Evolutionary conservation across 2,329 filamentous ascomycete species (phyloP).

Genomic region (Cytospora leucostoma): DNA sequence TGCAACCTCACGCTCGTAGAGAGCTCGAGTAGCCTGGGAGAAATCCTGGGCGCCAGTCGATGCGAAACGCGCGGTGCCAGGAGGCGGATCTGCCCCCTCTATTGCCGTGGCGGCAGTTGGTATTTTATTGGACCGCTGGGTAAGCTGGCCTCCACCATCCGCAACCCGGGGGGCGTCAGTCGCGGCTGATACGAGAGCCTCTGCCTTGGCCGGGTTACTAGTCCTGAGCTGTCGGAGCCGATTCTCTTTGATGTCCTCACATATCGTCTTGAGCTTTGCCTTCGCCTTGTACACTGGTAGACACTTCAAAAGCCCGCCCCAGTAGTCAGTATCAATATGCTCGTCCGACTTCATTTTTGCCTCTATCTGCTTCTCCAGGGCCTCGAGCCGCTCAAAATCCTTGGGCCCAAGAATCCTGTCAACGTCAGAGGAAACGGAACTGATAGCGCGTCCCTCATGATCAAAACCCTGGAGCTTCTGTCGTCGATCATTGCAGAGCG

Average conservation of each 20-base stretch:
- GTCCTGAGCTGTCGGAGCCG: conserved; percentile 67
- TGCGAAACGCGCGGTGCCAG: conserved; percentile 69
- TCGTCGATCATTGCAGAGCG: conserved; percentile 76
- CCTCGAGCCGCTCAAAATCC: conserved; percentile 80
- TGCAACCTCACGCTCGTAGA: conserved; percentile 91
- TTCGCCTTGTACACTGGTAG: conserved; percentile 90
- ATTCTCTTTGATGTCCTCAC: conserved; percentile 71
- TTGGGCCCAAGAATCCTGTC: conserved; percentile 86
- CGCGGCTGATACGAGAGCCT: conserved; percentile 37
- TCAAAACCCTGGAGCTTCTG: conserved; percentile 63
- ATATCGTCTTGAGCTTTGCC: conserved; percentile 77
- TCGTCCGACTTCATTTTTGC: conserved; percentile 85
- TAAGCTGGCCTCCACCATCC: conserved; percentile 42
- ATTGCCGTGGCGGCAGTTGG: conserved; percentile 28
- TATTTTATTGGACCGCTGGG: conserved; percentile 30
- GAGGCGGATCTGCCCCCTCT: conserved; percentile 43
- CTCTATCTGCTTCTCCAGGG: conserved; percentile 83
- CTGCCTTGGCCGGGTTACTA: conserved; percentile 68
- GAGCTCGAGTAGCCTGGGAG: conserved; percentile 80
- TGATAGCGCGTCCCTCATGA: conserved; percentile 73
- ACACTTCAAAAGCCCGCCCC: conserved; percentile 87
- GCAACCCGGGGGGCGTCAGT: conserved; percentile 34
- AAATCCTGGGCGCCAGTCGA: conserved; percentile 73
- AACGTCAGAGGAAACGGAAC: conserved; percentile 82
- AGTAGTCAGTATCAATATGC: conserved; percentile 94